Conservation (phyloP, 139 green algal genomes). For the Mychonastes homosphaera region DNA sequence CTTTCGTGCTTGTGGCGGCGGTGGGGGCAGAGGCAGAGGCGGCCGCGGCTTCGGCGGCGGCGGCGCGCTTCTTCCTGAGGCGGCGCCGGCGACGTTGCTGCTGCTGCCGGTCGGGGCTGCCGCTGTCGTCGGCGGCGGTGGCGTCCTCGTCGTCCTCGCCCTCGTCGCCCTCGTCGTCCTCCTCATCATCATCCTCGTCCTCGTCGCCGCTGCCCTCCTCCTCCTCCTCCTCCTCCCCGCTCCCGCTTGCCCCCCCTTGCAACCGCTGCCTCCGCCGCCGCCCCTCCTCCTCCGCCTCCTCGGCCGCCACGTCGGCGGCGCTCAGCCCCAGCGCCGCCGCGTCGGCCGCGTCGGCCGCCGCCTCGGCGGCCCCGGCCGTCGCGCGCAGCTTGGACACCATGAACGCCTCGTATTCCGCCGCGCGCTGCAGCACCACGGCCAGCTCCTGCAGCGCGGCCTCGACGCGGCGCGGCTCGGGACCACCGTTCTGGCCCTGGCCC, state of each 20-base stretch:
- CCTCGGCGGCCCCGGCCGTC: neutral
- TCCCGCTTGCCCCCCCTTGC: conserved; percentile 6
- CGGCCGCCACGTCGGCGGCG: neutral
- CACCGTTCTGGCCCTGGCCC: neutral
- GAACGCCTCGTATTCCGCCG: conserved; percentile 87
- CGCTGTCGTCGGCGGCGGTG: neutral
- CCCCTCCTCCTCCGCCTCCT: too few species aligned
- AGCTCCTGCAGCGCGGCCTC: conserved; percentile 64
- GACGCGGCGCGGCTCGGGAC: conserved; percentile 4
- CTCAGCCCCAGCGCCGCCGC: neutral
- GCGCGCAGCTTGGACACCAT: conserved; percentile 58
- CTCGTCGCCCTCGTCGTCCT: neutral
- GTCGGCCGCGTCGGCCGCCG: neutral
- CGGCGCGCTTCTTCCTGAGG: neutral
- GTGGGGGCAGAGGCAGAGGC: neutral
- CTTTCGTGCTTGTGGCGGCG: neutral
- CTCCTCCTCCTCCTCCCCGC: neutral
- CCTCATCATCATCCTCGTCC: conserved; percentile 1
- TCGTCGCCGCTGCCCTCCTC: neutral
- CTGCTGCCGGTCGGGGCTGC: neutral
- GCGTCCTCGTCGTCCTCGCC: neutral
- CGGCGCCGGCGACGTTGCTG: neutral
- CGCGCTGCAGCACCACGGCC: conserved; percentile 60
- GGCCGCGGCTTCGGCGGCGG: neutral
- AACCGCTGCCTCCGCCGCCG: neutral